A percentile compares a stretch with the other conserved stretches of the same genome.
These are phyloP conservation scores for Diversispora epigaea DNA, from an alignment of 192 early-diverging fungal genomes.

Conservation along the genomic window DNA sequence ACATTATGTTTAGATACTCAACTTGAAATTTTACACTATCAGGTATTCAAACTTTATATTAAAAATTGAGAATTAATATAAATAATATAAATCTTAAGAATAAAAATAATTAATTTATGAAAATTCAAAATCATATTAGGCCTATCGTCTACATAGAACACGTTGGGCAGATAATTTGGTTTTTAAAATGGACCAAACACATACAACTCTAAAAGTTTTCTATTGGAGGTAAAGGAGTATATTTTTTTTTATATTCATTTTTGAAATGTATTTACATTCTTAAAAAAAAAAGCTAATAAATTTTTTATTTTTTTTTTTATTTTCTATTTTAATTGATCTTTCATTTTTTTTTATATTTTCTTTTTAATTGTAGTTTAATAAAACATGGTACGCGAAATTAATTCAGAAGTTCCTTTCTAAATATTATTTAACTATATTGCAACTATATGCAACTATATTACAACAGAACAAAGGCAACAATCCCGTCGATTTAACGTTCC, in stretches of 20 bases:
- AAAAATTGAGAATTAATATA: not conserved
- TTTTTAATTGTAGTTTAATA: no score
- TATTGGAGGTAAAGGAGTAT: conserved; percentile 21
- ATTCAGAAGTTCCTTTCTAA: no score
- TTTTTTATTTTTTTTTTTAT: no score
- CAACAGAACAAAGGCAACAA: no score
- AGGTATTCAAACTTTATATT: not conserved
- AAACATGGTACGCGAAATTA: no score
- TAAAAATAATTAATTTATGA: not conserved
- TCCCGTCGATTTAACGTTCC: not conserved
- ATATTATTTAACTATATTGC: no score
- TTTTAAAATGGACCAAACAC: not conserved
- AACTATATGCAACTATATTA: no score
- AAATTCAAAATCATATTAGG: not conserved
- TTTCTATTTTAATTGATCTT: no score
- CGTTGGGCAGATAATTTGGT: conserved; percentile 14
- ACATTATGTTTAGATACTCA: conserved; percentile 10
- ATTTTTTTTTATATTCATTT: no score
- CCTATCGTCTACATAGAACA: not conserved
- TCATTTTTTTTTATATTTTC: no score
- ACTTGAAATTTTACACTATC: conserved; percentile 7
- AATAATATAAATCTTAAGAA: not conserved
- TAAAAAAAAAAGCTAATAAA: no score
- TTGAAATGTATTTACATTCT: no score
- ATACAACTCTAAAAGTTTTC: not conserved